phyloP scores from a whole-genome alignment of 2,329 filamentous ascomycete genomes.

The Chaetomium globosum region DNA sequence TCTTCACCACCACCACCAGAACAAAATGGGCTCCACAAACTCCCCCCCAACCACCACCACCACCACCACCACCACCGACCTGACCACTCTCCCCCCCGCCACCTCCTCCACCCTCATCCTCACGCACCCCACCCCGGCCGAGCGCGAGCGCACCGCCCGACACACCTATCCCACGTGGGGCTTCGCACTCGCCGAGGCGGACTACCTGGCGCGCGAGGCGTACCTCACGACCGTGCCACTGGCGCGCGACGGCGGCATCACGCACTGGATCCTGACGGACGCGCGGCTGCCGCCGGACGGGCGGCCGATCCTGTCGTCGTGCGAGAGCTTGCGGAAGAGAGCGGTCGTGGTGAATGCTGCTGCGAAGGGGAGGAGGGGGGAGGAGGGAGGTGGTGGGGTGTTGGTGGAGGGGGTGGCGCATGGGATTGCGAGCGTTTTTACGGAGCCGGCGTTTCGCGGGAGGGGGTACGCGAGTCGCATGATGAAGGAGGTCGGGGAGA shows the following conservation, averaged over 20 bases:
- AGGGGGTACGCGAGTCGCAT: constrained; percentile 77
- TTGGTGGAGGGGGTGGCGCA: constrained; percentile 64
- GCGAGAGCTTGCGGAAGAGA: constrained; percentile 65
- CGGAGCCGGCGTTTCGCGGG: constrained; percentile 65
- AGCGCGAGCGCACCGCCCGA: constrained; percentile 58
- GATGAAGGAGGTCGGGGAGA: constrained; percentile 64
- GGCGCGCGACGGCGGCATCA: constrained; percentile 60
- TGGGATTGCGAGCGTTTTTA: constrained; percentile 81
- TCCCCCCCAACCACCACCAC: neutral
- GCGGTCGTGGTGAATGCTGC: constrained; percentile 50
- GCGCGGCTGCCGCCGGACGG: constrained; percentile 42
- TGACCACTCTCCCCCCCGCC: constrained; percentile 41
- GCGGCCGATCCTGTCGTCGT: constrained; percentile 63
- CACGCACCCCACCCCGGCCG: constrained; percentile 58
- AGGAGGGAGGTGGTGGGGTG: constrained; percentile 24
- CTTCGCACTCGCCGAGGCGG: constrained; percentile 54
- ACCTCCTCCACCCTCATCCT: constrained; percentile 50
- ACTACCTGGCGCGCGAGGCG: constrained; percentile 63
- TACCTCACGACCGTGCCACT: constrained; percentile 62
- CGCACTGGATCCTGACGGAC: constrained; percentile 66
- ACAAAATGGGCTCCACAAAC: constrained; percentile 25
- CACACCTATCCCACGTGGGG: constrained; percentile 63
- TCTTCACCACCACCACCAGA: neutral
- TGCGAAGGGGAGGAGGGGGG: constrained; percentile 21
- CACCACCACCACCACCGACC: constrained; percentile 27